Percentiles rank a stretch among this genome's conserved stretches.
Evolutionary conservation across 371 early-diverging fungal species (phyloP).

Genomic region (Syncephalastrum contaminatum): DNA sequence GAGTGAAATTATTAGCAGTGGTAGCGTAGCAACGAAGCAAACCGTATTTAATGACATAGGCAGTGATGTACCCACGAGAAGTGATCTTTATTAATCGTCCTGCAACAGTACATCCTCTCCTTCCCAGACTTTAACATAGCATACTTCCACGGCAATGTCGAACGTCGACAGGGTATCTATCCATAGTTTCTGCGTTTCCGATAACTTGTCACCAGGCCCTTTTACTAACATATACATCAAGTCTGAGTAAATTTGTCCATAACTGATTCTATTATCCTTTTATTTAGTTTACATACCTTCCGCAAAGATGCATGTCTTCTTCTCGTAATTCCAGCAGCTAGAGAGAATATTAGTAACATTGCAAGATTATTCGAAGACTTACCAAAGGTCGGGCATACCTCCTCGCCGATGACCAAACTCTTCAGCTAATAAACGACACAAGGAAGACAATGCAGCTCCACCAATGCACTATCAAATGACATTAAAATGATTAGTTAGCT

Average conservation of each 20-base stretch:
- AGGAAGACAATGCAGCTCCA: constrained; percentile 46
- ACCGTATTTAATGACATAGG: too few relatives aligned
- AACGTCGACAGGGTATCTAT: constrained; percentile 59
- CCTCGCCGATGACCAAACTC: constrained; percentile 65
- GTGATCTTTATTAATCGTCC: too few relatives aligned
- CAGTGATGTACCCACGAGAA: too few relatives aligned
- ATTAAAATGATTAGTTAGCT: background rate
- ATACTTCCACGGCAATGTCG: constrained; percentile 64
- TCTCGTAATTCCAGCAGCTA: constrained; percentile 62
- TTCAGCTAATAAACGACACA: constrained; percentile 60
- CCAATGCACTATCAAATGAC: constrained; percentile 56
- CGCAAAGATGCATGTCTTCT: constrained; percentile 59
- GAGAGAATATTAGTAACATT: background rate
- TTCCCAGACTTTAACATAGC: constrained; percentile 56
- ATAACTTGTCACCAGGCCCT: constrained; percentile 73
- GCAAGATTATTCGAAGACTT: constrained; percentile 4
- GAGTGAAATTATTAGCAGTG: too few relatives aligned
- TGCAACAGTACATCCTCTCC: constrained; percentile 42
- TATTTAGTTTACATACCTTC: constrained; percentile 46
- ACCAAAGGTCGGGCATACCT: constrained; percentile 76
- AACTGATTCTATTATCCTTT: background rate
- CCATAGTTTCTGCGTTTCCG: constrained; percentile 76
- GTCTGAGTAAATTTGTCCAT: background rate
- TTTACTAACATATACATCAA: constrained; percentile 49
- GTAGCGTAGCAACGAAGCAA: too few relatives aligned